phyloP scores from a whole-genome alignment of 805 yeast species.

The Candida krabiensis region DNA sequence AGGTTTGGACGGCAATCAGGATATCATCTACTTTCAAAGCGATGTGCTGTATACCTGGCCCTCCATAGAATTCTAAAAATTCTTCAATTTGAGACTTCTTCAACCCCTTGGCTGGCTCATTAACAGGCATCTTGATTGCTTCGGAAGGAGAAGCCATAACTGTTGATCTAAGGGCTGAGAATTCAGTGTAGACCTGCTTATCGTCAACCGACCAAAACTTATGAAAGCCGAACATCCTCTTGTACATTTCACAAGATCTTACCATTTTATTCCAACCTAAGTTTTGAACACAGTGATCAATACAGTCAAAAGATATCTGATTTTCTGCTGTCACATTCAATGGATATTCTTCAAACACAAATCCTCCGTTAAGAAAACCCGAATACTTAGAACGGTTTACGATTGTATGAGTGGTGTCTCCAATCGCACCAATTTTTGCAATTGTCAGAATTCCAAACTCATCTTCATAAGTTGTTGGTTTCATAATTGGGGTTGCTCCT shows the following conservation, averaged over 20 bases:
- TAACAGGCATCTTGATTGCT: conserved; percentile 73
- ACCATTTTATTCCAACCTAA: conserved; percentile 69
- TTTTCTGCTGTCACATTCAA: background rate
- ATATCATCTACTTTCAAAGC: conserved; percentile 69
- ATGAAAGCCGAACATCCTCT: conserved; percentile 67
- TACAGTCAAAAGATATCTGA: conserved; percentile 36
- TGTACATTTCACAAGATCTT: conserved; percentile 57
- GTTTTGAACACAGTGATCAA: conserved; percentile 85
- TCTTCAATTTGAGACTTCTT: conserved; percentile 80
- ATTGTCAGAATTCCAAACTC: conserved; percentile 47
- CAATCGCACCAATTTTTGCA: conserved; percentile 55
- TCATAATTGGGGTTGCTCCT: conserved; percentile 45
- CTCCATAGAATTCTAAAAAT: conserved; percentile 68
- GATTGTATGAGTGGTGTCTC: conserved; percentile 71
- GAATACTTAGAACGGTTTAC: conserved; percentile 40
- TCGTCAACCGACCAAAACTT: conserved; percentile 87
- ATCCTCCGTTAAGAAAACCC: conserved; percentile 29
- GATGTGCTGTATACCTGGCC: conserved; percentile 85
- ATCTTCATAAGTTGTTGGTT: conserved; percentile 37
- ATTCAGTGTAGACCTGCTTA: conserved; percentile 65
- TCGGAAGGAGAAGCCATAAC: conserved; percentile 76
- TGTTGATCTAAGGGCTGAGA: conserved; percentile 66
- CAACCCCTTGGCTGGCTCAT: conserved; percentile 75
- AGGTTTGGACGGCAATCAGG: conserved; percentile 48
- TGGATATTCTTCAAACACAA: conserved; percentile 7